Conservation (phyloP, 306 rosid genomes). For the Dalbergia cultrata region DNA sequence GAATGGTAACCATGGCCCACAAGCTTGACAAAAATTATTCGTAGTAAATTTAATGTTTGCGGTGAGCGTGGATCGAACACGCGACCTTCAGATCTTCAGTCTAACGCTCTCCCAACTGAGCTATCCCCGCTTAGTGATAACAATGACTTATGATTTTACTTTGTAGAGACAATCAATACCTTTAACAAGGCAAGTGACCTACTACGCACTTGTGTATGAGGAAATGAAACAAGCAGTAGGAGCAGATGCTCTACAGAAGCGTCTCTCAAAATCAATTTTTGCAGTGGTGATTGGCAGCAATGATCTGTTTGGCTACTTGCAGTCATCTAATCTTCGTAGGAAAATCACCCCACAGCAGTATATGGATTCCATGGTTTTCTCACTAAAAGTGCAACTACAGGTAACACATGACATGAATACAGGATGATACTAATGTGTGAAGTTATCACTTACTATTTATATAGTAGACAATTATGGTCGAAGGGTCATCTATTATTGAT, state of each 20-base stretch:
- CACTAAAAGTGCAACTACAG: slow-evolving; percentile 66
- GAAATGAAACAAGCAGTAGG: slow-evolving; percentile 54
- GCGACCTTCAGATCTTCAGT: slow-evolving; percentile 57
- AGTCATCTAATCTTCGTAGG: slow-evolving; percentile 49
- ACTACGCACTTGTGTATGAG: slow-evolving; percentile 50
- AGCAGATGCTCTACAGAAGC: slow-evolving; percentile 46
- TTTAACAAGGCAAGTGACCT: slow-evolving; percentile 60
- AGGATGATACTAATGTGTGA: too few relatives aligned
- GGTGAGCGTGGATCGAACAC: slow-evolving; percentile 57
- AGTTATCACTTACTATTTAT: not conserved
- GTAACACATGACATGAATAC: slow-evolving; percentile 37
- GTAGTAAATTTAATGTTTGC: not conserved
- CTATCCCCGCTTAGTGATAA: slow-evolving; percentile 1
- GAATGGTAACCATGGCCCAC: not conserved
- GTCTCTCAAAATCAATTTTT: slow-evolving; percentile 70
- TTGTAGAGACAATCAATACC: slow-evolving; percentile 64
- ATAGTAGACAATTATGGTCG: not conserved
- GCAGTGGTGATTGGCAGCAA: slow-evolving; percentile 81
- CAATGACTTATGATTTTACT: fast-evolving
- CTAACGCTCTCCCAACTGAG: slow-evolving; percentile 59
- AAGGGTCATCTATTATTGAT: not conserved
- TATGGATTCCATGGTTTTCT: slow-evolving; percentile 56
- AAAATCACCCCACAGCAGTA: slow-evolving; percentile 60
- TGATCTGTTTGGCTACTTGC: slow-evolving; percentile 71
- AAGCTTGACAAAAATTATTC: not conserved